Percentiles rank a stretch among this genome's conserved stretches.
Conservation (phyloP, 2,329 filamentous ascomycete genomes). For the Cadophora luteo-olivacea region DNA sequence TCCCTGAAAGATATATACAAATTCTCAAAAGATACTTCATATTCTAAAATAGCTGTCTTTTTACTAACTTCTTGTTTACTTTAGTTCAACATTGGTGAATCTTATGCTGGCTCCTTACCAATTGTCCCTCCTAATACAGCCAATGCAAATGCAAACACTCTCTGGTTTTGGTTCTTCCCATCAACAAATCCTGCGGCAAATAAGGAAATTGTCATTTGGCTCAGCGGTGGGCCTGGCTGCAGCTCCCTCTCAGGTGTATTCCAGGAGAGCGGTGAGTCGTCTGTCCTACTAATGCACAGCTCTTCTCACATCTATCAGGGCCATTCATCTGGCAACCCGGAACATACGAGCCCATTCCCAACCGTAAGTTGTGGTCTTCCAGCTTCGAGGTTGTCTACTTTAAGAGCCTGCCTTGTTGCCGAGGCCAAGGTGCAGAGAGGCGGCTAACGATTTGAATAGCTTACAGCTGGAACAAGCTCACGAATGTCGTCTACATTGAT, state of each 20-base stretch:
- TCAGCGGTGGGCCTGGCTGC: constrained; percentile 96
- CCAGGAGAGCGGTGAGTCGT: constrained; percentile 48
- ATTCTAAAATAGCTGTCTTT: background rate
- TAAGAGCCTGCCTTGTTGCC: too few relatives aligned
- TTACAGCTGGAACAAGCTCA: constrained; percentile 41
- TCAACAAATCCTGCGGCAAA: constrained; percentile 53
- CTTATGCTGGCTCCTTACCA: constrained; percentile 52
- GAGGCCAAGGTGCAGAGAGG: too few relatives aligned
- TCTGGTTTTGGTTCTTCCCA: constrained; percentile 65
- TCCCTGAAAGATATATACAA: background rate
- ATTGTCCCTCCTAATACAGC: constrained; percentile 54
- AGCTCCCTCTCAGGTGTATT: constrained; percentile 95
- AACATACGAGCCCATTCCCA: constrained; percentile 38
- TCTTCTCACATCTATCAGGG: constrained; percentile 15
- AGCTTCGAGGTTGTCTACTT: too few relatives aligned
- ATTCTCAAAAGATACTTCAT: too few relatives aligned
- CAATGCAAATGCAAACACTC: constrained; percentile 52
- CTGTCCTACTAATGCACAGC: background rate
- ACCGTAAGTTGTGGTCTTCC: constrained; percentile 22
- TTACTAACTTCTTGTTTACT: constrained; percentile 5
- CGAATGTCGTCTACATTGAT: constrained; percentile 42
- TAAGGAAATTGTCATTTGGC: constrained; percentile 70
- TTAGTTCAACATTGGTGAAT: constrained; percentile 43
- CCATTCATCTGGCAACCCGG: constrained; percentile 42
- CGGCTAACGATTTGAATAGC: too few relatives aligned